Percentiles rank a stretch among this genome's conserved stretches.
These are phyloP conservation scores for Flaveria bidentis DNA, from an alignment of 129 eudicot genomes.

Conservation along the genomic window DNA sequence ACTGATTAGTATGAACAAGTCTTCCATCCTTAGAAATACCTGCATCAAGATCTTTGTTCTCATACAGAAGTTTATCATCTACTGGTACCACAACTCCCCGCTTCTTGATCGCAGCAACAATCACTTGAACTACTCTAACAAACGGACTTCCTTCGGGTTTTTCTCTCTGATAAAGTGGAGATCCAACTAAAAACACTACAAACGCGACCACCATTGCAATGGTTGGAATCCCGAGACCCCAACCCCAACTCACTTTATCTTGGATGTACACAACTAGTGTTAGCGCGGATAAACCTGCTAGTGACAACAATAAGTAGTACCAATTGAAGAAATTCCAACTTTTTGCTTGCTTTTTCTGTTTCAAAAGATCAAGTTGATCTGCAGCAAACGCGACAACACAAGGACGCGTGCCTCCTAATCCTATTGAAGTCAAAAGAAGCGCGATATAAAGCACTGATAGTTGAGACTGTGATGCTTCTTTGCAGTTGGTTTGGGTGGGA, in stretches of 20 bases:
- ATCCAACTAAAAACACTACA: slow-evolving; percentile 32
- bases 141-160: slow-evolving; percentile 47
- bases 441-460: slow-evolving; percentile 40
- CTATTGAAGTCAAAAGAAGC: slow-evolving; percentile 40
- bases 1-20: slow-evolving; percentile 41
- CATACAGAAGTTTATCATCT: slow-evolving; percentile 31
- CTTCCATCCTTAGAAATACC: slow-evolving; percentile 36
- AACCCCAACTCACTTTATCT: slow-evolving; percentile 47
- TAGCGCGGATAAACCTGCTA: slow-evolving; percentile 32
- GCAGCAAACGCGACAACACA: slow-evolving; percentile 51
- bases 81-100: slow-evolving; percentile 22
- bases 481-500: slow-evolving; percentile 35
- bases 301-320: slow-evolving; percentile 29
- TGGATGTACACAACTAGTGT: slow-evolving; percentile 43
- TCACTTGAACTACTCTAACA: slow-evolving; percentile 40
- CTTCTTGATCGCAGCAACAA: slow-evolving; percentile 39
- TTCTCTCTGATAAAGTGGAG: slow-evolving; percentile 32
- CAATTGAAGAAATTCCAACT: slow-evolving; percentile 44
- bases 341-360: slow-evolving; percentile 23
- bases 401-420: slow-evolving; percentile 47
- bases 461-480: slow-evolving; percentile 42
- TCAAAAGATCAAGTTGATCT: slow-evolving; percentile 39
- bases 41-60: slow-evolving; percentile 40
- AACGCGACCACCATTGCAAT: slow-evolving; percentile 36
- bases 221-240: slow-evolving; percentile 47